Base-by-base conservation (phyloP, 352 stramenopile species). In the Pythium pyrilobum region DNA sequence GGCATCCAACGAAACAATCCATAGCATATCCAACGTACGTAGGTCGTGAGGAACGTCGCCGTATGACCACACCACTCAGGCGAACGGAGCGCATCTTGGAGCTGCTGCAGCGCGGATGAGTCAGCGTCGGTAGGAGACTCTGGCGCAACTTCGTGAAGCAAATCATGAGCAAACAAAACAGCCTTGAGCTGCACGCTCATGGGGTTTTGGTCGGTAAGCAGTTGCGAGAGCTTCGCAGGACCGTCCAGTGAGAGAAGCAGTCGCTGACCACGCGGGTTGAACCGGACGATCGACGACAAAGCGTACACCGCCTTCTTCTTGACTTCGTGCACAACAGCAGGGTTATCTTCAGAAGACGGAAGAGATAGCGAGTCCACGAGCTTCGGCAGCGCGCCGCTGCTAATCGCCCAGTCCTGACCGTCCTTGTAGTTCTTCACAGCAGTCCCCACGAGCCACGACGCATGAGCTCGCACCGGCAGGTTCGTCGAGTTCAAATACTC, bases 261-360 rank as follows among this genome's bases (percentile, higher is more conserved):
- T 8, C 76, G 70, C 43, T 92, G 81, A 6, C 70, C 79, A n/a
- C 79, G 79, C 32, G 75, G 55, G 42, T 91, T 89, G 15, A 69
- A 71, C 39, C 76, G 74, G 18, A 90, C 62, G 42, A 94, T 68
- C 29, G 81, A 83, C 13, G 84, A 85, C 10, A 94, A 56, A 9
- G 74, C 84, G 45, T 94, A 94, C 25, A 94, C 56, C 16, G 76
- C 73, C 55, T 94, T 94, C 63, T 89, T 90, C 60, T 92, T 89
- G 38, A 84, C 79, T 60, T 89, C 81, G n/a, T 81, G 45, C 0
- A 89, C 61, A 21, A 64, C 59, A 24, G 52, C 29, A 4, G 27
- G 36, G 24, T 56, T 46, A 10, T 47, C 40, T 0, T 37, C 42
- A 0, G 54, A 33, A 5, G 74, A 34, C 18, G 73, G 48, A n/a